Percentiles rank a stretch among this genome's conserved stretches.
phyloP scores from a whole-genome alignment of 495 filamentous ascomycete species.

The Lepraria neglecta region DNA sequence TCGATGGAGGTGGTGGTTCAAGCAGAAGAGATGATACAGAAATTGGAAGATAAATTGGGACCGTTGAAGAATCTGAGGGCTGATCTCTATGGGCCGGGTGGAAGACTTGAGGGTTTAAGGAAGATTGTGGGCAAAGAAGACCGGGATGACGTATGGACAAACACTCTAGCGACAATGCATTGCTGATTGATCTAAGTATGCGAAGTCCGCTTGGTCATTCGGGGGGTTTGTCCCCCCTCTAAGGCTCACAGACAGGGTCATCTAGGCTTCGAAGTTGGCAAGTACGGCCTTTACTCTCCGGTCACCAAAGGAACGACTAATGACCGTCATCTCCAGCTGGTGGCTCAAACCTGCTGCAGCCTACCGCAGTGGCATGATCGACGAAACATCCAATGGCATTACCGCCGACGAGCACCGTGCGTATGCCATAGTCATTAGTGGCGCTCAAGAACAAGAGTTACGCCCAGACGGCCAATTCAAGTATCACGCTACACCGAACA shows the following conservation, averaged over 20 bases:
- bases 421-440: slow-evolving; percentile 23
- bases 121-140: slow-evolving; percentile 8
- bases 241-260: slow-evolving; percentile 17
- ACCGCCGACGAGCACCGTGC: slow-evolving; percentile 21
- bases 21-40: slow-evolving; percentile 20
- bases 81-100: slow-evolving; percentile 25
- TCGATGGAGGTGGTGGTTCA: slow-evolving; percentile 19
- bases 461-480: slow-evolving; percentile 1
- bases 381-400: slow-evolving; percentile 19
- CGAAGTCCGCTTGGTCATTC: slow-evolving; percentile 20
- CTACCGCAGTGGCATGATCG: slow-evolving; percentile 23
- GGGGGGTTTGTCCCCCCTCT: slow-evolving; percentile 8
- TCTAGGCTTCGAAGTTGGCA: slow-evolving; percentile 19
- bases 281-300: background rate
- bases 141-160: slow-evolving; percentile 4
- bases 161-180: background rate
- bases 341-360: slow-evolving; percentile 27
- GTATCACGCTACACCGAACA: slow-evolving; percentile 8
- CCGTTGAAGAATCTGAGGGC: slow-evolving; percentile 18
- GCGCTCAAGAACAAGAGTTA: slow-evolving; percentile 9
- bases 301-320: background rate
- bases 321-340: slow-evolving; percentile 20
- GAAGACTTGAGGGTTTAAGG: slow-evolving; percentile 23
- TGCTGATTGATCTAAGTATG: background rate
- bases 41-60: slow-evolving; percentile 25